These are phyloP conservation scores for Diutina ranongensis DNA, from an alignment of 1,139 yeast genomes.

Conservation along the genomic window DNA sequence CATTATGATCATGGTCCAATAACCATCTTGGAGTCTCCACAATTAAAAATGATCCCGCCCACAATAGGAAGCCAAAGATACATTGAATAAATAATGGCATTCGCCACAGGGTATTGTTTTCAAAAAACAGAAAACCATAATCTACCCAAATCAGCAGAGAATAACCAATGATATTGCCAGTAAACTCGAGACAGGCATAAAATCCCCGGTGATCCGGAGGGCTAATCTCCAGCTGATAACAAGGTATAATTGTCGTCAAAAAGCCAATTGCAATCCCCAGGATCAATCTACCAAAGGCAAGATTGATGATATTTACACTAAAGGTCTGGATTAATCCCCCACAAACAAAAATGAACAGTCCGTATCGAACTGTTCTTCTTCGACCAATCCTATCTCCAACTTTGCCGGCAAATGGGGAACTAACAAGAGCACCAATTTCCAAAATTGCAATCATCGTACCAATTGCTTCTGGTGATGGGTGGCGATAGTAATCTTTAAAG, in stretches of 20 bases:
- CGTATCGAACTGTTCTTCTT: constrained; percentile 68
- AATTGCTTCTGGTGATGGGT: constrained; percentile 58
- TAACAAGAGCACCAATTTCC: constrained; percentile 74
- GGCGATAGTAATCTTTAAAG: constrained; percentile 60
- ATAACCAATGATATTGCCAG: constrained; percentile 85
- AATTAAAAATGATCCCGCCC: constrained; percentile 62
- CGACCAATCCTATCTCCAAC: constrained; percentile 77
- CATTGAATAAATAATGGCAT: constrained; percentile 70
- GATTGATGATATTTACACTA: constrained; percentile 33
- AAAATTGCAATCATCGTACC: constrained; percentile 80
- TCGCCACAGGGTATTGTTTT: constrained; percentile 55
- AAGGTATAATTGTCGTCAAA: constrained; percentile 89
- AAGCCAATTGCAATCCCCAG: constrained; percentile 87
- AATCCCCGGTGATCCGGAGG: constrained; percentile 86
- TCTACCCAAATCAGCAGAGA: constrained; percentile 87
- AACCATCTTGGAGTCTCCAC: constrained; percentile 90
- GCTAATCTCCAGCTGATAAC: constrained; percentile 83
- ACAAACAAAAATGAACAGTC: constrained; percentile 65
- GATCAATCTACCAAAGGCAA: constrained; percentile 66
- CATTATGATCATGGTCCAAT: constrained; percentile 76
- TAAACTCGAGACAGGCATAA: constrained; percentile 83
- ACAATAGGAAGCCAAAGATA: constrained; percentile 57
- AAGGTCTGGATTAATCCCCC: constrained; percentile 74
- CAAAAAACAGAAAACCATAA: constrained; percentile 59
- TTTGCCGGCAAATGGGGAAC: constrained; percentile 66